Evolutionary conservation across 116 monocot genomes (phyloP).

Genomic region (Trichopus zeylanicus): DNA sequence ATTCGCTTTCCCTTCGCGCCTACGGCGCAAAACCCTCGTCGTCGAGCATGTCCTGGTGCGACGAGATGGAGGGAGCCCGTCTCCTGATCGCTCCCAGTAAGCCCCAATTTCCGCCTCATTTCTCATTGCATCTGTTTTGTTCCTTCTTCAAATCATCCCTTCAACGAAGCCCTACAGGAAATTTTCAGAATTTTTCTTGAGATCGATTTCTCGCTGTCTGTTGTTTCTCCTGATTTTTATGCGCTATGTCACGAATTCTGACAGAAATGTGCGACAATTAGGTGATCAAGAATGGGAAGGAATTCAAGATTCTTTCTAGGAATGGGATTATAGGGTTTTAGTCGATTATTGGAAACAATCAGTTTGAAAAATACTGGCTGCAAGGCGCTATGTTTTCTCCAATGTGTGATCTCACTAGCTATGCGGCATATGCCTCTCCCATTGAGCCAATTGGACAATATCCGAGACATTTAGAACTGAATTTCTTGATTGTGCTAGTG

Average conservation of each 20-base stretch:
- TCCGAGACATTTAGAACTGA: not conserved
- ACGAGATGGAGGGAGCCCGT: conserved; percentile 22
- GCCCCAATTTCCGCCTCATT: not conserved
- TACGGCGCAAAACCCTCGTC: too few relatives aligned
- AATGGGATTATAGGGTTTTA: too few relatives aligned
- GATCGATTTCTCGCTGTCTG: not conserved
- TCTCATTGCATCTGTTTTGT: not conserved
- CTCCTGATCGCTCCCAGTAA: conserved; percentile 26
- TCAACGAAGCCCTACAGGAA: not conserved
- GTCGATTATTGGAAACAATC: too few relatives aligned
- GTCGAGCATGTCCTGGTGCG: conserved; percentile 17
- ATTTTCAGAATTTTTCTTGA: not conserved
- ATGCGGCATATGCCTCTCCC: not conserved
- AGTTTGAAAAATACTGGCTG: too few relatives aligned
- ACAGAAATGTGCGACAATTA: too few relatives aligned
- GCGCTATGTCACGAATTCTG: not conserved
- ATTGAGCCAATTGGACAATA: not conserved
- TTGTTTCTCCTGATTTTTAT: not conserved
- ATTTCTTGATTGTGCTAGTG: not conserved
- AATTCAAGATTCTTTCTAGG: too few relatives aligned
- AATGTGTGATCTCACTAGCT: not conserved
- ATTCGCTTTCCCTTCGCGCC: too few relatives aligned
- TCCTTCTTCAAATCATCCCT: not conserved
- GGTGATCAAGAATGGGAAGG: too few relatives aligned
- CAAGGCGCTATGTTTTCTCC: too few relatives aligned